Evolutionary conservation across 1,284 basidiomycete species (phyloP).

Genomic region (Apiotrichum gracile): DNA sequence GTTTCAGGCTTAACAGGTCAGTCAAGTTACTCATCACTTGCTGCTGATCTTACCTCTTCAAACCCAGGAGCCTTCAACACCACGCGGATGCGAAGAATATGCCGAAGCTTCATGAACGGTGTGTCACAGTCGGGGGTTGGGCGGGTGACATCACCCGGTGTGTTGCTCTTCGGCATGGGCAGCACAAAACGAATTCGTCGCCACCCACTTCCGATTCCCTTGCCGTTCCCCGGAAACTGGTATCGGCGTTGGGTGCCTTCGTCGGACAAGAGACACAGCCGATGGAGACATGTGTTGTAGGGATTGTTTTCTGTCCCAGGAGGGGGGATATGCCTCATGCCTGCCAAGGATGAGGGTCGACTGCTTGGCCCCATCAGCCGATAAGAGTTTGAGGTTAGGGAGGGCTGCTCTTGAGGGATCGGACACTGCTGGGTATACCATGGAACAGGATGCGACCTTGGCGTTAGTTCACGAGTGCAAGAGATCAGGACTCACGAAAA

Average conservation of each 20-base stretch:
- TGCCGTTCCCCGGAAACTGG: not conserved
- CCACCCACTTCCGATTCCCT: slow-evolving; percentile 16
- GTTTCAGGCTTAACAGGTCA: slow-evolving; percentile 11
- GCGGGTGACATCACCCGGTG: slow-evolving; percentile 8
- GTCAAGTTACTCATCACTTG: not conserved
- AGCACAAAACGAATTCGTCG: slow-evolving; percentile 40
- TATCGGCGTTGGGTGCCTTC: slow-evolving; percentile 22
- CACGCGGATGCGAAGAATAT: slow-evolving; percentile 37
- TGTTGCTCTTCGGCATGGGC: slow-evolving; percentile 19
- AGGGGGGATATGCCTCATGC: too few relatives aligned
- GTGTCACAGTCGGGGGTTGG: slow-evolving; percentile 22
- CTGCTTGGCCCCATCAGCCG: not conserved
- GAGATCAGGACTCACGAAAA: slow-evolving; percentile 24
- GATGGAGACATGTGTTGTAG: not conserved
- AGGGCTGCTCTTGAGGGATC: slow-evolving; percentile 17
- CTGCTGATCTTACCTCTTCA: slow-evolving; percentile 2
- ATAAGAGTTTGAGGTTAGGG: slow-evolving; percentile 24
- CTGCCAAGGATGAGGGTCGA: not conserved
- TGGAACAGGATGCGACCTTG: slow-evolving; percentile 25
- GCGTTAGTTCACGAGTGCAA: not conserved
- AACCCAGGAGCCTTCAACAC: slow-evolving; percentile 22
- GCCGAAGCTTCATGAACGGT: slow-evolving; percentile 38
- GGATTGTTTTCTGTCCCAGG: not conserved
- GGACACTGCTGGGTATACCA: slow-evolving; percentile 26
- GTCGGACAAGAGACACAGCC: slow-evolving; percentile 29